Conservation (phyloP, 352 stramenopile genomes). For the Globisporangium paddicum region DNA sequence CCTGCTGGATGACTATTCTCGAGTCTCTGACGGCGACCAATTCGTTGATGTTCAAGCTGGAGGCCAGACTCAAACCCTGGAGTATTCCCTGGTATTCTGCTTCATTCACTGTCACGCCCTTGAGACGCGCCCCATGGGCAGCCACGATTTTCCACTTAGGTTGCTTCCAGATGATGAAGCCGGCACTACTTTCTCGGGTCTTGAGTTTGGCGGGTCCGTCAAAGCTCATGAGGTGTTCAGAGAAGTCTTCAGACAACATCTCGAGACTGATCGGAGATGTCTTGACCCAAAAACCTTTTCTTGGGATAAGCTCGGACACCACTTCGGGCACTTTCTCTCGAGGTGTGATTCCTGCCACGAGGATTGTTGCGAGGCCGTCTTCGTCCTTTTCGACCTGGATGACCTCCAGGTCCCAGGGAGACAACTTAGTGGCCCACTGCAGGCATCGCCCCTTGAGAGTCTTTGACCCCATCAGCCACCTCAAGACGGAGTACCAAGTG, state of each 20-base stretch:
- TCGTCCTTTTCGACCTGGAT: not conserved
- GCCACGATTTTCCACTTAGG: conserved; percentile 16
- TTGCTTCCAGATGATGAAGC: conserved; percentile 15
- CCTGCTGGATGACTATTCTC: conserved; percentile 14
- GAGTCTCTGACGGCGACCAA: conserved; percentile 17
- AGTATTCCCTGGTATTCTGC: conserved; percentile 22
- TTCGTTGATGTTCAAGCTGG: not conserved
- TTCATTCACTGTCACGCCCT: conserved; percentile 16
- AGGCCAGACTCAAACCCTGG: not conserved
- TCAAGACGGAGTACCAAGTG: conserved; percentile 15
- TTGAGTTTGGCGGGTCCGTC: conserved; percentile 17
- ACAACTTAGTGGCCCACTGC: conserved; percentile 15
- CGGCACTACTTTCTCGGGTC: conserved; percentile 9
- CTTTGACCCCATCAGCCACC: conserved; percentile 17
- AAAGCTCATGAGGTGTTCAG: conserved; percentile 14
- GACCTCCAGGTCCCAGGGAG: conserved; percentile 8
- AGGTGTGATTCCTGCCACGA: conserved; percentile 7
- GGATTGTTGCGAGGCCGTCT: not conserved
- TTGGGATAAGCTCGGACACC: not conserved
- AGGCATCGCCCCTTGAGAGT: conserved; percentile 7
- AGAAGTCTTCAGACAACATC: not conserved
- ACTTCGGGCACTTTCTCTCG: conserved; percentile 9
- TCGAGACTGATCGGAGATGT: not conserved
- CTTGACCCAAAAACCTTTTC: not conserved
- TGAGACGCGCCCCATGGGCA: conserved; percentile 10